Base-by-base conservation (phyloP, 139 green algal genomes). In the Coccomyxa sp. region DNA sequence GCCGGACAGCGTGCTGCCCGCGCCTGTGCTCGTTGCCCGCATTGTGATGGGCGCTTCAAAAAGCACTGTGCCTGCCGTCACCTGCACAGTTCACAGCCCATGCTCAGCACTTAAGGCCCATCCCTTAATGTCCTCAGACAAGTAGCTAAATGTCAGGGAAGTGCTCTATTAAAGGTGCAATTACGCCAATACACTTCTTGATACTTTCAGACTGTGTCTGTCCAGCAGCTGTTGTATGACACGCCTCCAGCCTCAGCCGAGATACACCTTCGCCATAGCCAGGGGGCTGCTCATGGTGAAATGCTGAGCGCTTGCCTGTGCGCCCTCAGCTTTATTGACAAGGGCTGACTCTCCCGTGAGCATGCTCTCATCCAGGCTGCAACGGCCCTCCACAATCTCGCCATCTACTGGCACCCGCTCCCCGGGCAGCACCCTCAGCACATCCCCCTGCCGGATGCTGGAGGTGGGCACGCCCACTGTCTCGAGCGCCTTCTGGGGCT, bases 331-430 rank as follows among this genome's bases (percentile, higher is more conserved):
- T 75, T 91, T 93, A 39, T 79, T 7, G 38, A 94, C 89, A 0
- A 84, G 84, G 5, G 85, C 73, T 0, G 88, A 83, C 74, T 96
- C 92, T 5, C 91, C 92, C 1, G 93, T 98, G 27, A 99, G 84
- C 86, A 95, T 92, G 2, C 87, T 86, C 88, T 99, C 95, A 78
- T 99, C 95, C n/a, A 93, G 86, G 8, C 77, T 82, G 8, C 81
- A 88, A 37, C 77, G 71, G 7, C 95, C 95, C 0, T 68, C 40
- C 14, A 94, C 24, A 34, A 99, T 90, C 37, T 86, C 76, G 6
- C 95, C 95, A 70, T 99, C 95, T 68, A 97, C 93, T 0, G 95
- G 95, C 27, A 98, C 85, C 39, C 89, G 88, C 84, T 98, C 93
- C 8, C 95, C 92, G 14, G 95, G 94, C 79, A 97, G 89, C 70